Conservation (phyloP, 768 basidiomycete genomes). For the Lactifluus subvellereus region DNA sequence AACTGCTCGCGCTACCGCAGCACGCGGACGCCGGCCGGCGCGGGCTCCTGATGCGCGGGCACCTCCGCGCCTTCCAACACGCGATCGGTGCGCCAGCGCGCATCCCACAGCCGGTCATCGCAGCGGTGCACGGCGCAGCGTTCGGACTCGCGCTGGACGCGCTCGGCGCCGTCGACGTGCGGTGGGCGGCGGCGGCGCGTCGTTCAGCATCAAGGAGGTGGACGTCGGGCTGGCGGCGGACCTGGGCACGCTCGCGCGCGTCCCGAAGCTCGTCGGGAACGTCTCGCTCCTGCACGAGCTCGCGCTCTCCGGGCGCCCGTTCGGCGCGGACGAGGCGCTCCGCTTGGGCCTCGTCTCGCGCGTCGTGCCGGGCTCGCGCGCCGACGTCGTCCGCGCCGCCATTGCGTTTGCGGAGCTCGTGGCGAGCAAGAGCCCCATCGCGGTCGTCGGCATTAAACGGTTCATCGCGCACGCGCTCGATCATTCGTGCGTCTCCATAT, state of each 20-base stretch:
- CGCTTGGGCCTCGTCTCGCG: slow-evolving; percentile 69
- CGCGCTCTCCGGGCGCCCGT: slow-evolving; percentile 67
- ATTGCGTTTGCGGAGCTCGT: slow-evolving; percentile 60
- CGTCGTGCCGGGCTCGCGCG: slow-evolving; percentile 52
- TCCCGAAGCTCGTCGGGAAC: slow-evolving; percentile 76
- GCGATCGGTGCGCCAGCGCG: slow-evolving; percentile 63
- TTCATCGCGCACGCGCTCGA: slow-evolving; percentile 74
- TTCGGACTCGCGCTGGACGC: slow-evolving; percentile 79
- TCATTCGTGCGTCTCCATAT: slow-evolving; percentile 48
- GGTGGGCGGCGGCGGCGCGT: slow-evolving; percentile 60
- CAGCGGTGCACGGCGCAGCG: slow-evolving; percentile 68
- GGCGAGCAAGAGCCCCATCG: slow-evolving; percentile 73
- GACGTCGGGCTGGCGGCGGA: slow-evolving; percentile 86
- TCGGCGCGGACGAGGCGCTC: slow-evolving; percentile 61
- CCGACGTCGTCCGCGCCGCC: slow-evolving; percentile 61
- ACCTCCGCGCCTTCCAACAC: slow-evolving; percentile 57
- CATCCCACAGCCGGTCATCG: slow-evolving; percentile 76
- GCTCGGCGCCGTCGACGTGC: slow-evolving; percentile 69
- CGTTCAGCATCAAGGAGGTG: slow-evolving; percentile 79
- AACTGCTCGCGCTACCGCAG: slow-evolving; percentile 30
- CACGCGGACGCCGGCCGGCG: slow-evolving; percentile 46
- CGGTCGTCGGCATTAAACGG: slow-evolving; percentile 70
- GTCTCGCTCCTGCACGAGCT: slow-evolving; percentile 67
- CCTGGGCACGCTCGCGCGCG: slow-evolving; percentile 76
- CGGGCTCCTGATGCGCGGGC: slow-evolving; percentile 43